Evolutionary conservation across 2,329 filamentous ascomycete species (phyloP), one percentile per base, ranked within the genome.

Genomic region (Lecanicillium sp.): DNA sequence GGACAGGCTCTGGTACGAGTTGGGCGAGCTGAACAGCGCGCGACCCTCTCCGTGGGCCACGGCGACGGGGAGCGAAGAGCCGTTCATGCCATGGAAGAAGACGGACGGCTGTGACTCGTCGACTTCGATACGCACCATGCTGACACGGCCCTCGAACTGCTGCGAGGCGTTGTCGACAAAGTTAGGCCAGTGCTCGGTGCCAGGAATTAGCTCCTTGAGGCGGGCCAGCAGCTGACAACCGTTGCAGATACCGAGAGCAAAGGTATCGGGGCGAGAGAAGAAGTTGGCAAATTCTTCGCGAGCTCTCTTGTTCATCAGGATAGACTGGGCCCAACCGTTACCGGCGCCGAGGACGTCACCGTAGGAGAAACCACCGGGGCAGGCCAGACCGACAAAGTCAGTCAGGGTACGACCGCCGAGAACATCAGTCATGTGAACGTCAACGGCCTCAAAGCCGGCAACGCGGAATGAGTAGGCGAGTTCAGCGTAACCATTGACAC

Each of bases 301-400:
- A 2, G 78, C 77, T 35, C 84, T 84, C 49, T 84, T 78, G 68
- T 97, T 89, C 65, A 94, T 79, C 15, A 97, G 78, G 32, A 97
- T 90, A 2, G 87, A 91, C 68, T 94, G 90, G 4, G 93, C 89
- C 93, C 93, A 98, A 36, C 93, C 93, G 60, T 91, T 86, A 45
- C 93, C 93, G n/a, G 93, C 93, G 51, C 91, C 93, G 1, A 97
- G 66, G 14, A 73, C 70, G 58, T 91, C 87, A 57, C 90, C 90
- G 63, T 95, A 97, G 14, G 88, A 95, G 78, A 98, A 97, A 42
- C 93, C 93, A 62, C 93, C 93, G 55, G 90, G 95, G n/a, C 90
- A 90, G 29, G 91, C 93, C 39, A 97, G 77, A 56, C 93, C 93
- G 26, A 84, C 83, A 65, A 96, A 96, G 54, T 83, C 84, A 33